Base-by-base conservation (phyloP, 2,329 filamentous ascomycete species). In the Paraphoma sp. region DNA sequence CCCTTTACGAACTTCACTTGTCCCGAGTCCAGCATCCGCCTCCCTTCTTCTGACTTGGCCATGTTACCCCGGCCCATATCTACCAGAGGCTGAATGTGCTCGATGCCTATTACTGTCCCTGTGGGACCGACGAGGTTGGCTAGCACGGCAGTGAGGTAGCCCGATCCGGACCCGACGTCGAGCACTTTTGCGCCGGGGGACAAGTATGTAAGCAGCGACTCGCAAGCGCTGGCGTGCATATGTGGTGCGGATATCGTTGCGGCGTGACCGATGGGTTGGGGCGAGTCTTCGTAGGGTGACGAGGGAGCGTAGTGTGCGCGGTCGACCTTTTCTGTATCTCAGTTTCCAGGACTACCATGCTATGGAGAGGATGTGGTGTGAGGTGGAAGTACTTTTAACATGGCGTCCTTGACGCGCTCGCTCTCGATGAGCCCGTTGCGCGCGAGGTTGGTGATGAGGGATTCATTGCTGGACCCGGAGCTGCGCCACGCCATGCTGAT, bases 401-500 rank as follows among this genome's bases (percentile, higher is more conserved):
- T 96, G 53, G 94, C 93, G n/a, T 86, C 82, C 69, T 89, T 90
- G 33, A 96, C 91, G 23, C 84, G 80, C 3, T 85, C 78, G 59
- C 87, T 85, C n/a, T 83, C 88, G 64, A 98, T 93, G 51, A 98
- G 82, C 3, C 84, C 84, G 67, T 90, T 86, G 41, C 79, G 82
- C 74, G 82, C 88, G 54, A 99, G 83, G 74, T 97, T 97, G 65
- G 89, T 84, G 59, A 98, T 82, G 47, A 99, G 83, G 54, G 88
- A 87, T 41, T 79, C 78, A 75, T 98, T 97, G 29, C 87, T 86
- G 4, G 79, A 79, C 57, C 92, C 94, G 6, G 89, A 90, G 76
- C 90, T 92, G 64, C 87, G 86, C 95, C 95, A 99, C 57, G 94
- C 93, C 95, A 99, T 98, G 57, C 60, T 83, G 64, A 64, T 53